Conservation (phyloP, 1,284 basidiomycete genomes). For the Pseudozyma tsukubaensis region DNA sequence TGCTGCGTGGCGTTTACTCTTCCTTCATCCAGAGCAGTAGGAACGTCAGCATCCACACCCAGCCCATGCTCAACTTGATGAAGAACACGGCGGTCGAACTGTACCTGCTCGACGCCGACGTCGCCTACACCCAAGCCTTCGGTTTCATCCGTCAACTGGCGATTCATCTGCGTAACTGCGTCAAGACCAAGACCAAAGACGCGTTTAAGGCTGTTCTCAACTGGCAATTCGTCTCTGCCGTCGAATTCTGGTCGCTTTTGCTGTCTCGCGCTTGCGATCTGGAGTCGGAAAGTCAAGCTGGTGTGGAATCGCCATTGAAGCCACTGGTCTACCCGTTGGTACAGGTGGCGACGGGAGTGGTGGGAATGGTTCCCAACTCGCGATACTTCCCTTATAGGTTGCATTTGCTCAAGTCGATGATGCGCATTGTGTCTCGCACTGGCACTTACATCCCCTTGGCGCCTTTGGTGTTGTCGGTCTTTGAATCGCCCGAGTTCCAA, state of each 20-base stretch:
- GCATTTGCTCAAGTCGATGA: conserved; percentile 79
- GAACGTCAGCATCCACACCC: conserved; percentile 83
- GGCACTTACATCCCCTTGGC: conserved; percentile 88
- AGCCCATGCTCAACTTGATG: conserved; percentile 96
- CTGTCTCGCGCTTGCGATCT: conserved; percentile 59
- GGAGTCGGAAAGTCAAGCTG: conserved; percentile 45
- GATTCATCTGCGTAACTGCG: conserved; percentile 88
- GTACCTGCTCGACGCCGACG: conserved; percentile 78
- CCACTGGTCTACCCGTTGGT: conserved; percentile 94
- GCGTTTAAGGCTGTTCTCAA: conserved; percentile 72
- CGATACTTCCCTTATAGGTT: conserved; percentile 85
- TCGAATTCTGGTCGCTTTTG: conserved; percentile 96
- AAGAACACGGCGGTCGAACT: conserved; percentile 96
- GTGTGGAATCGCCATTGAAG: conserved; percentile 79
- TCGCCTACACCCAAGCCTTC: conserved; percentile 92
- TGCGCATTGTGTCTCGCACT: conserved; percentile 81
- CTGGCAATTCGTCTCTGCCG: conserved; percentile 95
- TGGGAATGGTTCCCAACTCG: conserved; percentile 86
- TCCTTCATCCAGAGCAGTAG: conserved; percentile 84
- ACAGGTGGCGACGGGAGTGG: conserved; percentile 90
- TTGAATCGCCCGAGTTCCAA: conserved; percentile 81
- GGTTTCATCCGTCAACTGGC: conserved; percentile 96
- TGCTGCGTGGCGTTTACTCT: conserved; percentile 89
- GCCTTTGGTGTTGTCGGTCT: conserved; percentile 85
- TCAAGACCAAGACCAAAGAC: conserved; percentile 79